Evolutionary conservation across 2,329 filamentous ascomycete species (phyloP), one percentile per base, ranked within the genome.

Genomic region (Colletotrichum sp.): DNA sequence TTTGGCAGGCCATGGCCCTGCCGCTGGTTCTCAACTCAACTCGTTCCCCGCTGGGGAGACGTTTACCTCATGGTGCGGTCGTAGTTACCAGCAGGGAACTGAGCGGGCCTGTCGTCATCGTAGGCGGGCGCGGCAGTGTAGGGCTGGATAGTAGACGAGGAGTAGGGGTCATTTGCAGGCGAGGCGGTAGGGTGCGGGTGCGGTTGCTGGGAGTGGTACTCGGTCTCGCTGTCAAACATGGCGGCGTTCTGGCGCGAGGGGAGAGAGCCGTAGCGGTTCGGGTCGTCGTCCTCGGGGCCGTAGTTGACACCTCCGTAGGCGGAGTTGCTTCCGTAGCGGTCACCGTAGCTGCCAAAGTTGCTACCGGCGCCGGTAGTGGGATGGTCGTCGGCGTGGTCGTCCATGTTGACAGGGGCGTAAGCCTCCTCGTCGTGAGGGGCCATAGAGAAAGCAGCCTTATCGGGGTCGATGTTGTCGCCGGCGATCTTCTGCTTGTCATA

Each of bases 361-460:
- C 80, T 79, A 67, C 77, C 80, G 68, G 82, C 81, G 26, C 78
- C 80, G 78, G 80, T 79, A 77, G 81, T 83, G 55, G 80, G 82
- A 75, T 84, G 81, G 77, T 85, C 83, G 75, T 83, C 81, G 77
- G 84, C 83, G 77, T 91, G 87, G 79, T 92, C 89, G 73, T 90
- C 87, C 84, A 88, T 86, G 82, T 92, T 88, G 77, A 93, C 88
- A 16, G 90, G 90, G 67, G 92, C 90, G 80, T 93, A 93, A 59
- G 90, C 89, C 80, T 93, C 92, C 78, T 93, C 92, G 79, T 92
- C 91, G 80, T 92, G 90, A n/a, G 91, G 91, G 16, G 90, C 91
- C 83, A 92, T 92, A 72, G 91, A 93, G 85, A 94, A 94, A 76
- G 92, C 92, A 32, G 92, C 92, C 86, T 93, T 93, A 83, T 94